These are phyloP conservation scores for cucumber (Cucumis sativus) DNA, from an alignment of 306 rosid genomes.

Conservation along the genomic window Cucumber_9930_V3 NC_026656.2:16164501-16165000, in stretches of 20 bases:
- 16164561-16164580: no score
- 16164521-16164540: no score
- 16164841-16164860: conserved; percentile 31
- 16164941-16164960: conserved; percentile 60
- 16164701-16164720: no score
- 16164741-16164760: conserved; percentile 51
- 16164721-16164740: no score
- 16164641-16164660: no score
- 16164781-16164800: conserved; percentile 25
- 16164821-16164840: conserved; percentile 16
- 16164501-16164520: no score
- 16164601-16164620: no score
- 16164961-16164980: conserved; percentile 57
- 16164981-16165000: conserved; percentile 81
- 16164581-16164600: no score
- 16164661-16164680: no score
- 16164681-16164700: no score
- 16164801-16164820: conserved; percentile 31
- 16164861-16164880: conserved; percentile 47
- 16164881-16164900: conserved; percentile 78
- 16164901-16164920: conserved; percentile 35
- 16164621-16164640: no score
- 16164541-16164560: no score
- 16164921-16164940: conserved; percentile 85
- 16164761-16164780: conserved; percentile 68